A percentile compares a stretch with the other conserved stretches of the same genome.
Conservation (phyloP, 352 stramenopile genomes). For the Globisporangium canariense region DNA sequence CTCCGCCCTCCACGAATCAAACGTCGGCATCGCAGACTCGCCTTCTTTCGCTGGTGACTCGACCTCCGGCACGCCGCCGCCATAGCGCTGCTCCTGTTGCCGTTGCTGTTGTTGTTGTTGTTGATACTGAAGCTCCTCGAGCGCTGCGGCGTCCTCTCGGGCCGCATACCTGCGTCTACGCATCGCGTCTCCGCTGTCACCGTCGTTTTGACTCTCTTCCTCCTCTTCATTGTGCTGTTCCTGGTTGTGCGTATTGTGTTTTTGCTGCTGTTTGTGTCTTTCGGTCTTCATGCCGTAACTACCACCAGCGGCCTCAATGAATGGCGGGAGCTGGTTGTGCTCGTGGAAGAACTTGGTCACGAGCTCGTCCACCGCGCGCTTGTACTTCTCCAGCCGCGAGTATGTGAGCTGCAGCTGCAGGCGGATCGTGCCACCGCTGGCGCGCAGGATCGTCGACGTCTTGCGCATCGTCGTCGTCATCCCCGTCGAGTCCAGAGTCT, state of each 20-base stretch:
- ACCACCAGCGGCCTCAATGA: slow-evolving; percentile 37
- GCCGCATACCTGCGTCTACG: neutral
- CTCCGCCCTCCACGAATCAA: slow-evolving; percentile 24
- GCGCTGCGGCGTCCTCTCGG: slow-evolving; percentile 15
- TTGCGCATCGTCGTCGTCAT: slow-evolving; percentile 16
- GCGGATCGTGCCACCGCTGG: slow-evolving; percentile 39
- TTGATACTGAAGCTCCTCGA: slow-evolving; percentile 6
- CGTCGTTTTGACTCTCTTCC: slow-evolving; percentile 17
- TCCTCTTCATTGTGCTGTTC: slow-evolving; percentile 31
- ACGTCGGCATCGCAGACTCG: slow-evolving; percentile 16
- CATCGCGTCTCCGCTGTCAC: neutral
- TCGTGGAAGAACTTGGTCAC: slow-evolving; percentile 53
- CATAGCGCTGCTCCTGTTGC: slow-evolving; percentile 19
- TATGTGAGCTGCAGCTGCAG: slow-evolving; percentile 65
- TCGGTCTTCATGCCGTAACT: neutral
- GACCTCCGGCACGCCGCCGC: slow-evolving; percentile 9
- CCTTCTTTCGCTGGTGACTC: slow-evolving; percentile 14
- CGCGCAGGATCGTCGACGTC: slow-evolving; percentile 14
- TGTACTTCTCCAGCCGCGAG: slow-evolving; percentile 56
- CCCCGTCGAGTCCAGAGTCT: neutral
- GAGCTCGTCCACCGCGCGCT: slow-evolving; percentile 57
- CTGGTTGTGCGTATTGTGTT: slow-evolving; percentile 18
- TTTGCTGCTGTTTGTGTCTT: slow-evolving; percentile 6
- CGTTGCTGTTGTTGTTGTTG: slow-evolving; percentile 10
- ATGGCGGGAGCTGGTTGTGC: slow-evolving; percentile 49